These are phyloP conservation scores for Arthrinium puccinioides DNA, from an alignment of 2,329 filamentous ascomycete species.

Conservation along the genomic window DNA sequence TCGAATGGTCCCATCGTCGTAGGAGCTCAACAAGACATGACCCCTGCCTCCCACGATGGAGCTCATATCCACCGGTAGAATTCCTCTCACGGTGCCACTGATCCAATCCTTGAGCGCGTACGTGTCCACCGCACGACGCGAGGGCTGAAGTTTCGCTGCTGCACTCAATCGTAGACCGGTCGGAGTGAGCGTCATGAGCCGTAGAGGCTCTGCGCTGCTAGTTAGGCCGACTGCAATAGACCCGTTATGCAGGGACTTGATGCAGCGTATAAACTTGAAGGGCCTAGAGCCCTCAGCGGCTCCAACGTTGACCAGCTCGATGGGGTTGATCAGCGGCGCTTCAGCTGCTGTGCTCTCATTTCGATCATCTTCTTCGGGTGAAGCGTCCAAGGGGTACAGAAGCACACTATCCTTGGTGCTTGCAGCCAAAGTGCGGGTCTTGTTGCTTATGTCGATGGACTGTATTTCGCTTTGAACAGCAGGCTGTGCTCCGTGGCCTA, in stretches of 20 bases:
- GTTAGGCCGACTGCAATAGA: conserved; percentile 38
- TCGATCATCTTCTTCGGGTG: not conserved
- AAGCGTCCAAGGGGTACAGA: conserved; percentile 22
- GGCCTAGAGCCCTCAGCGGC: conserved; percentile 6
- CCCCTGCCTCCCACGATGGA: conserved; percentile 24
- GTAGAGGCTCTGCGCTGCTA: conserved; percentile 33
- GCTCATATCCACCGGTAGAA: conserved; percentile 34
- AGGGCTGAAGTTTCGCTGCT: conserved; percentile 22
- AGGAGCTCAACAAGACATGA: conserved; percentile 40
- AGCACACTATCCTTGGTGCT: conserved; percentile 25
- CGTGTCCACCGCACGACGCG: conserved; percentile 9
- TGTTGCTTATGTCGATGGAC: conserved; percentile 24
- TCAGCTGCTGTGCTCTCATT: conserved; percentile 7
- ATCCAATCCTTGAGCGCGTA: conserved; percentile 16
- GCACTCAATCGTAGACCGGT: conserved; percentile 32
- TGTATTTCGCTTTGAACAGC: conserved; percentile 23
- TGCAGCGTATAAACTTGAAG: conserved; percentile 22
- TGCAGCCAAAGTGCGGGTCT: conserved; percentile 21
- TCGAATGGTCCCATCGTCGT: conserved; percentile 45
- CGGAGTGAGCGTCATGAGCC: conserved; percentile 38
- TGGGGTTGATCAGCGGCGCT: conserved; percentile 8
- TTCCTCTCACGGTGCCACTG: conserved; percentile 32
- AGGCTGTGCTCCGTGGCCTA: not conserved
- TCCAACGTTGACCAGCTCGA: conserved; percentile 14
- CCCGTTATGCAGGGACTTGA: conserved; percentile 39